Percentiles rank a stretch among this genome's conserved stretches.
These are phyloP conservation scores for Fusarium sp. DNA, from an alignment of 2,329 filamentous ascomycete species.

Conservation along the genomic window DNA sequence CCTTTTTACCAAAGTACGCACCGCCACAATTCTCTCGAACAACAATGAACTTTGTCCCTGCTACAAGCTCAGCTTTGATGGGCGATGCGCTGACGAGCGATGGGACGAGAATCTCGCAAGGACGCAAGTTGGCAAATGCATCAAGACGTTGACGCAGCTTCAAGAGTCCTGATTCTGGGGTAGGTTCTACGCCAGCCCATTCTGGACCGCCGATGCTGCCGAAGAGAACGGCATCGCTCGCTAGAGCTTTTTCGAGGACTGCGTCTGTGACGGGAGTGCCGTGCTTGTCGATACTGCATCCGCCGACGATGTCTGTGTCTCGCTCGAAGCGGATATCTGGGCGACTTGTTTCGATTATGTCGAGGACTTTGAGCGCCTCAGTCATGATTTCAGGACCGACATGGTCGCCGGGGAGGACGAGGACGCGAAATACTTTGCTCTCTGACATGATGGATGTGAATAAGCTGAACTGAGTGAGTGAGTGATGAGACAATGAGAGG, in stretches of 20 bases:
- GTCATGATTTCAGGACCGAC: slow-evolving; percentile 58
- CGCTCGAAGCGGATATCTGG: slow-evolving; percentile 45
- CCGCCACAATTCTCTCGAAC: slow-evolving; percentile 62
- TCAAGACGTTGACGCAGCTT: slow-evolving; percentile 52
- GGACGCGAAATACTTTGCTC: slow-evolving; percentile 43
- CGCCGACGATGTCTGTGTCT: slow-evolving; percentile 44
- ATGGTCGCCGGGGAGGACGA: slow-evolving; percentile 58
- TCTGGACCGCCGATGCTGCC: slow-evolving; percentile 59
- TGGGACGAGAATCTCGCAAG: slow-evolving; percentile 56
- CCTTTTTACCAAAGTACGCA: slow-evolving; percentile 60
- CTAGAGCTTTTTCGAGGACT: slow-evolving; percentile 52
- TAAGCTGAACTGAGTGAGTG: not conserved
- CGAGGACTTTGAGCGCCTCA: slow-evolving; percentile 58
- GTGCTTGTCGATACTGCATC: slow-evolving; percentile 55
- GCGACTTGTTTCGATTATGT: slow-evolving; percentile 49
- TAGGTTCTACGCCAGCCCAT: slow-evolving; percentile 53
- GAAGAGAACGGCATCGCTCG: slow-evolving; percentile 57
- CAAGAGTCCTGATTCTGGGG: slow-evolving; percentile 56
- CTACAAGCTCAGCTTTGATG: slow-evolving; percentile 55
- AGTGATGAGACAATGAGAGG: not conserved
- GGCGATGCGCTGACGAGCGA: slow-evolving; percentile 53
- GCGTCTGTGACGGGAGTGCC: slow-evolving; percentile 54
- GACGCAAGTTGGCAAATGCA: slow-evolving; percentile 61
- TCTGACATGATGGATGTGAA: not conserved
- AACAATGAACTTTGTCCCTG: slow-evolving; percentile 58